phyloP scores from a whole-genome alignment of 805 yeast genomes.

The Lipomyces yamanashiensis region DNA sequence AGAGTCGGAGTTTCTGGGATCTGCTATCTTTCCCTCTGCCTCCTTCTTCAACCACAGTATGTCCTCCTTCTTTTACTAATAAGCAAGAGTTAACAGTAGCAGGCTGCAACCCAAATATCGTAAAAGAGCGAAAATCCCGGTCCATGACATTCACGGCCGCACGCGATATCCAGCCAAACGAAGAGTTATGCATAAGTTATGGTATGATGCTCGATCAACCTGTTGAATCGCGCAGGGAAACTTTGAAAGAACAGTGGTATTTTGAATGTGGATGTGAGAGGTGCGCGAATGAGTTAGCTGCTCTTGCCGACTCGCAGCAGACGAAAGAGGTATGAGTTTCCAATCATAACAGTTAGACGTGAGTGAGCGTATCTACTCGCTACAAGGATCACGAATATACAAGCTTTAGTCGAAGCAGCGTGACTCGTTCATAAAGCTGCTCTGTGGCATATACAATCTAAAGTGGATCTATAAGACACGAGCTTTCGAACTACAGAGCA shows the following conservation, averaged over 20 bases:
- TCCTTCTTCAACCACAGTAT: conserved; percentile 66
- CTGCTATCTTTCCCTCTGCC: conserved; percentile 63
- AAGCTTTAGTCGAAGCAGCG: too few relatives aligned
- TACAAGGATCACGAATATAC: too few relatives aligned
- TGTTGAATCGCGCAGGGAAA: conserved; percentile 50
- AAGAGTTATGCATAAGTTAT: conserved; percentile 64
- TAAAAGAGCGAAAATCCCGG: conserved; percentile 51
- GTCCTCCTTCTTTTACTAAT: conserved; percentile 2
- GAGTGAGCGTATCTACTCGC: too few relatives aligned
- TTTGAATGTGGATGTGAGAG: conserved; percentile 59
- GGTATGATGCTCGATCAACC: conserved; percentile 56
- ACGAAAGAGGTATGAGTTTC: too few relatives aligned
- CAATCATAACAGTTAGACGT: too few relatives aligned
- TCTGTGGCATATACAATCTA: too few relatives aligned
- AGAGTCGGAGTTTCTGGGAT: conserved; percentile 60
- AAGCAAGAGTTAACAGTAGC: background rate
- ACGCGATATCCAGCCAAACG: conserved; percentile 49
- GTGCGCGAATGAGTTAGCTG: conserved; percentile 44
- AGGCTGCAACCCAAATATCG: conserved; percentile 61
- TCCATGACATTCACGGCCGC: conserved; percentile 52
- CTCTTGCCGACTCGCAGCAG: too few relatives aligned
- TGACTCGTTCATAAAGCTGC: too few relatives aligned
- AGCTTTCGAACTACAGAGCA: too few relatives aligned
- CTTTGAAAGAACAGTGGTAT: conserved; percentile 60
- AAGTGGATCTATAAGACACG: too few relatives aligned